phyloP scores from a whole-genome alignment of 495 filamentous ascomycete species.

The Astrocystis sublimbata region DNA sequence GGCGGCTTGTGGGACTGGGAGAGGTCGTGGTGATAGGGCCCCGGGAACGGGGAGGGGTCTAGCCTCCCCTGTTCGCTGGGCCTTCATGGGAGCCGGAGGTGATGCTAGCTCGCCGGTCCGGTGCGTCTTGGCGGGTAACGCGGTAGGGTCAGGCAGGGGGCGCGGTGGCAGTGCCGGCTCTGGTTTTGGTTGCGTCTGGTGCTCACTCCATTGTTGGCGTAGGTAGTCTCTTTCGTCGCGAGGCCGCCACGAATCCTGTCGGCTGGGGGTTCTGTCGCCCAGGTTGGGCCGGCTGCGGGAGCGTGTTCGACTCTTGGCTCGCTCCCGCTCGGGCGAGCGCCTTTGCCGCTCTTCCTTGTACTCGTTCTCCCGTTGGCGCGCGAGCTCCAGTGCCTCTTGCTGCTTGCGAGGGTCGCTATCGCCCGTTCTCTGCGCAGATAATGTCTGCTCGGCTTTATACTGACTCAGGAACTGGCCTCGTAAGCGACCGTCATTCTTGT shows the following conservation, averaged over 20 bases:
- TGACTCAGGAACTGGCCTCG: conserved; percentile 85
- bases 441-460: conserved; percentile 66
- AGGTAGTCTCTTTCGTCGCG: conserved; percentile 75
- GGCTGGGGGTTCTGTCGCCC: conserved; percentile 51
- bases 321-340: conserved; percentile 33
- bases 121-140: conserved; percentile 30
- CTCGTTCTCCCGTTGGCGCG: conserved; percentile 79
- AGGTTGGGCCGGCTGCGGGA: conserved; percentile 48
- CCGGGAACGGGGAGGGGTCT: conserved; percentile 35
- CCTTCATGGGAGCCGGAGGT: conserved; percentile 30
- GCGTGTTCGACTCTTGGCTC: conserved; percentile 33
- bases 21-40: conserved; percentile 30
- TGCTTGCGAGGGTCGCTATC: conserved; percentile 62
- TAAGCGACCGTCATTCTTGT: conserved; percentile 63
- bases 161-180: conserved; percentile 41
- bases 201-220: conserved; percentile 65
- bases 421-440: conserved; percentile 31
- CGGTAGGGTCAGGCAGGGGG: conserved; percentile 29
- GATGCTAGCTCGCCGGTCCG: conserved; percentile 38
- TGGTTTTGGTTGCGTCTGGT: conserved; percentile 44
- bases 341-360: conserved; percentile 81
- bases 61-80: conserved; percentile 41
- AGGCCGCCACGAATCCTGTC: conserved; percentile 64
- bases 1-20: conserved; percentile 35
- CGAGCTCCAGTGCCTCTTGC: conserved; percentile 78